Evolutionary conservation across 164 flowering plant genomes (phyloP).

Genomic region (Litsea cubeba): DNA sequence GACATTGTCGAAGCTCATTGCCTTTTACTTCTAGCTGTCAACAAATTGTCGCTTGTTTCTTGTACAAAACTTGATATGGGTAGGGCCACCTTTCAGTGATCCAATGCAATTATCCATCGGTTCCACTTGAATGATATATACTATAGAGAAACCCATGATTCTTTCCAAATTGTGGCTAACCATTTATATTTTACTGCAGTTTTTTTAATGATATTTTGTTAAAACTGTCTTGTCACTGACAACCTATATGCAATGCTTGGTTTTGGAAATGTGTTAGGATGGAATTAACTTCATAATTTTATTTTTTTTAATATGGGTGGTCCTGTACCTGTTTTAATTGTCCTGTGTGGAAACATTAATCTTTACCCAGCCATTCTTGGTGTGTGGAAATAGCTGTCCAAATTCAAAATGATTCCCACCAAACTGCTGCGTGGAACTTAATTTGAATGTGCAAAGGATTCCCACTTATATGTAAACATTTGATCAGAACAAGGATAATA

Average conservation of each 20-base stretch:
- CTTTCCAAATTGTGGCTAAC: too few relatives aligned
- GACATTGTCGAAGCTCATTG: not conserved
- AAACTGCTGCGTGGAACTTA: not conserved
- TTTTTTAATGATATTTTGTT: too few relatives aligned
- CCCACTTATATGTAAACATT: not conserved
- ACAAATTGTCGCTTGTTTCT: not conserved
- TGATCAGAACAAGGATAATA: not conserved
- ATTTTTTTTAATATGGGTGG: not conserved
- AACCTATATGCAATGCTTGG: too few relatives aligned
- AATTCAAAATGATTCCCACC: not conserved
- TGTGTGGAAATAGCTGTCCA: not conserved
- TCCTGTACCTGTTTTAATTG: not conserved
- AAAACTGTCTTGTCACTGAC: too few relatives aligned
- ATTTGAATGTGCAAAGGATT: not conserved
- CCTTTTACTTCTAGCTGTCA: not conserved
- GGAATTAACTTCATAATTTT: too few relatives aligned
- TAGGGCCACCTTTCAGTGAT: not conserved
- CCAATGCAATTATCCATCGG: not conserved
- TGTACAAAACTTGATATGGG: not conserved
- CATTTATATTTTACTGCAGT: too few relatives aligned
- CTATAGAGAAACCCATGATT: not conserved
- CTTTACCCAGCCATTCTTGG: not conserved
- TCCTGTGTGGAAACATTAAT: not conserved
- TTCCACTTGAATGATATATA: not conserved
- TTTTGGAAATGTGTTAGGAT: too few relatives aligned